Base-by-base conservation (phyloP, 1,284 basidiomycete species). In the Apiotrichum porosum region DNA sequence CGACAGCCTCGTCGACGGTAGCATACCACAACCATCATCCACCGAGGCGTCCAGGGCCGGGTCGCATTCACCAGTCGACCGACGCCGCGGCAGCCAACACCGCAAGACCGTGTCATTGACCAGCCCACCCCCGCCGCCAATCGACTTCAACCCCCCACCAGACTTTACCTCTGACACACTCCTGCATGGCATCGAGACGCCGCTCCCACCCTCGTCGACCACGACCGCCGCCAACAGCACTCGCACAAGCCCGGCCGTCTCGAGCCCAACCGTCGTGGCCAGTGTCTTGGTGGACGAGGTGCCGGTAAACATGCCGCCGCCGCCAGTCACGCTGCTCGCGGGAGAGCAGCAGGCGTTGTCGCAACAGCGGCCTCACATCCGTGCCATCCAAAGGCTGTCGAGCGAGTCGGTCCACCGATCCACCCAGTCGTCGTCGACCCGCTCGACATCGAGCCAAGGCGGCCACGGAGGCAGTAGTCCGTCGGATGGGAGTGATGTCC, bases 81-180 rank as follows among this genome's bases (percentile, higher is more conserved):
- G 26, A 6, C 26, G 26, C 26, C 26, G 26, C 26, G 6, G 26
- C 26, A 6, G 26, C 26, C 26, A 23, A 2, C 43, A 45, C n/a
- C 28, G 15, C 21, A 42, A 26, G 41, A 23, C 26, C 3, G 38
- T 42, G 18, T 44, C 42, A 9, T 23, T 32, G n/a, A 46, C n/a
- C 15, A 46, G 44, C 10, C 63, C 64, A 4, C 66, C 68, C 0
- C 38, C 49, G 4, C 68, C 64, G 5, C 66, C 66, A 6, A 57
- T 58, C 18, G 50, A 61, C 44, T 69, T 67, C 53, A 71, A 71
- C 42, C 67, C 67, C 1, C 62, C 59, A 2, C 58, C 61, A 12
- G 63, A 65, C 28, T 57, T 55, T 24, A 55, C 60, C 2, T 36
- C 39, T 10, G 48, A 51, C 17, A 47, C 43, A 9, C 60, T 55